Evolutionary conservation across 2,329 filamentous ascomycete species (phyloP), one percentile per base, ranked within the genome.

Genomic region (Xylariaceae sp.): DNA sequence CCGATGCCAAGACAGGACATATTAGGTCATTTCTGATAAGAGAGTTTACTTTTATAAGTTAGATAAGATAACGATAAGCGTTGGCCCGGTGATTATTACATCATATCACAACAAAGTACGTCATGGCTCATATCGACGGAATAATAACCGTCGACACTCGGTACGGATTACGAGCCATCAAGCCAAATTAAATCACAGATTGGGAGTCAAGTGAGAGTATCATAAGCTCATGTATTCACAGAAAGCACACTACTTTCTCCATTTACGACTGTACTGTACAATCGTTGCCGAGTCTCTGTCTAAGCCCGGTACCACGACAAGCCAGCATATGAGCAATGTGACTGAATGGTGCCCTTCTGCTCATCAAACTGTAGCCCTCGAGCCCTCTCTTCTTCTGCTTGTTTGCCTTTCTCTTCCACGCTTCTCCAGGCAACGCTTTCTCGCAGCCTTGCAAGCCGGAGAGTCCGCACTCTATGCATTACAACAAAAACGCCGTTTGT

Each of bases 401-500:
- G 17, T 34, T 34, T 18, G 39, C 51, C n/a, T 30, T 18, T 5
- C 17, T 45, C 47, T 55, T 51, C 17, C 51, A 51, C 4, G 23
- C 23, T 54, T 51, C 56, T 37, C 45, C 48, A 47, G 34, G 18
- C 55, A 56, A 54, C 13, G 8, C 51, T 47, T 55, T 62, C 51
- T 52, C 23, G 51, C 59, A 62, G 37, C 51, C 59, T 23, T 23
- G 49, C 52, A 55, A 57, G 42, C 54, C 47, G 3, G 34, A 23
- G 55, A n/a, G 55, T 51, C 42, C 59, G 53, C 62, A 30, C 56
- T 61, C 53, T 54, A 64, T 59, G 62, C 58, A 54, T 61, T 62
- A 61, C 56, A 23, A 49, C 42, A 45, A 62, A 59, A 68, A 66
- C 66, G 66, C 63, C 62, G 47, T 58, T 50, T 64, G 59, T 62